Conservation (phyloP, 2,329 filamentous ascomycete genomes). For the Stenocarpella maydis region DNA sequence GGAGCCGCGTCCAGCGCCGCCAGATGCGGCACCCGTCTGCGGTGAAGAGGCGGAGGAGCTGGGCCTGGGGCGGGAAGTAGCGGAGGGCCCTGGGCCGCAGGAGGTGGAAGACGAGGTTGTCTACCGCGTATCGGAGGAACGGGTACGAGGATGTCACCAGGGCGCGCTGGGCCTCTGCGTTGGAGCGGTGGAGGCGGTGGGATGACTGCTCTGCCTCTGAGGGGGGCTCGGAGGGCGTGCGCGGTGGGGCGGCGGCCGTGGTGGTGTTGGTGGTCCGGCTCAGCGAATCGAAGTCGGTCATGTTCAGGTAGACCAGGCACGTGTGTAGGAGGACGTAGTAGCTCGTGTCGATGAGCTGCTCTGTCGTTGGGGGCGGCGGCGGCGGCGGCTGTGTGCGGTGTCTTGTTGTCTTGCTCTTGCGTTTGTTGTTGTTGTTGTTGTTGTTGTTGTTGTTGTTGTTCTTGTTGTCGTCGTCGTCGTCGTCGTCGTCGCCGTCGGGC, state of each 20-base stretch:
- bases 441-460: background rate
- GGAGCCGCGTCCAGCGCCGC: conserved; percentile 44
- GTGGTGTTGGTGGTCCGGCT: conserved; percentile 33
- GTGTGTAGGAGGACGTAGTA: conserved; percentile 44
- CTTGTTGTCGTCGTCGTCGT: background rate
- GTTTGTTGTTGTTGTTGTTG: background rate
- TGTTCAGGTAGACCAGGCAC: conserved; percentile 46
- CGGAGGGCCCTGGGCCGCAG: conserved; percentile 42
- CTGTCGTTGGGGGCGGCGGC: conserved; percentile 6
- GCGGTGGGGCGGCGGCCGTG: background rate
- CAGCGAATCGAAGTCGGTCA: conserved; percentile 44
- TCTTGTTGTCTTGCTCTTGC: background rate
- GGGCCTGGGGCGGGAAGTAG: conserved; percentile 45
- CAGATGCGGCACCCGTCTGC: conserved; percentile 44
- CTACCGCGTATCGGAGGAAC: conserved; percentile 45
- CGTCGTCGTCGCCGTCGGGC: background rate
- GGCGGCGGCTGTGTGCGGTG: background rate
- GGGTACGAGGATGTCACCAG: conserved; percentile 44
- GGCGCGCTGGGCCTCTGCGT: conserved; percentile 40
- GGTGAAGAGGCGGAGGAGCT: conserved; percentile 40
- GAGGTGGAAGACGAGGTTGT: conserved; percentile 45
- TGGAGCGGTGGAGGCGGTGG: conserved; percentile 31
- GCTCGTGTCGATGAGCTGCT: conserved; percentile 41
- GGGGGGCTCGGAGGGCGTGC: background rate
- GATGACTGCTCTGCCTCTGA: background rate